Evolutionary conservation across 331 rosid species (phyloP), one percentile per base, ranked within the genome.

Genomic region (Saraca asoca): DNA sequence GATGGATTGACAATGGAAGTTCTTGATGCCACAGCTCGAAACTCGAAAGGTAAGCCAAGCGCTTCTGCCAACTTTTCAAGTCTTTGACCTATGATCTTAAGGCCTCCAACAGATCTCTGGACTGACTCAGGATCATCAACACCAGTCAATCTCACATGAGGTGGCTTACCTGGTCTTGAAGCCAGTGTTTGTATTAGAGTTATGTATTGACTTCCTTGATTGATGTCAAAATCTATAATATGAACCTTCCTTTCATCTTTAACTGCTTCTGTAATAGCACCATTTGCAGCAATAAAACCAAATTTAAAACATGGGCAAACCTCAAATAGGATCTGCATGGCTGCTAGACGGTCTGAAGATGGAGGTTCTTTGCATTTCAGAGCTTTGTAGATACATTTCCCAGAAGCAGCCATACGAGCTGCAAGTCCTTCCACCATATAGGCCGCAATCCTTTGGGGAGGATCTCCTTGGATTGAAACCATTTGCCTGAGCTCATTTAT

Each of bases 401-500:
- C 98, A 0, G 98, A 88, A 51, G 77, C 68, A 8, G 91, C 91
- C 34, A 90, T 31, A 62, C 97, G 94, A 56, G 98, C 98, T 7
- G 93, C 97, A 2, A 94, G 97, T 61, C 98, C 96, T 81, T 94
- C 98, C 46, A 90, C 96, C 97, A 94, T 90, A 78, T 94, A 94
- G 13, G 98, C 98, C 43, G 98, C 98, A 66, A 85, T 94, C 83
- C 98, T 86, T 62, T 90, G 91, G 14, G 90, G 66, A 64, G 98
- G 98, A 73, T 90, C 98, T 69, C 97, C 98, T 44, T 88, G 95
- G 69, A 94, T 82, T 2, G 97, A 86, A 56, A 90, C 98, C 80
- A 79, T 82, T 68, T 81, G 82, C 50, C 97, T 80, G 56, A 94
- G 91, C 71, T 83, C 65, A 55, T 79, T 78, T 54, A 90, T 86